Conservation (phyloP, 495 filamentous ascomycete species). For the Trichoderma gamsii region DNA sequence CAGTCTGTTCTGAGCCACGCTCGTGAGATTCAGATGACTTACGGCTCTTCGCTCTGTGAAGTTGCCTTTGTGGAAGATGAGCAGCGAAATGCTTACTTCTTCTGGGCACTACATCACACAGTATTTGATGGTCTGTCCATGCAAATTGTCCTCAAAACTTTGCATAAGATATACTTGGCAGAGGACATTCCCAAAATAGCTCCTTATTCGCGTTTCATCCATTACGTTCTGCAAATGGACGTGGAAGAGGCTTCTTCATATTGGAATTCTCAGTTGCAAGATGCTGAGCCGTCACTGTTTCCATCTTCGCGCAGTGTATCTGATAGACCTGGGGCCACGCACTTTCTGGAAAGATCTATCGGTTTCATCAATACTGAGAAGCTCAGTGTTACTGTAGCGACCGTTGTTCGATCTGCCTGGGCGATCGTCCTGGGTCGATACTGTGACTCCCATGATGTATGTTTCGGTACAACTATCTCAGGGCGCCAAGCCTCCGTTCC, state of each 20-base stretch:
- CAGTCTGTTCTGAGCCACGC: background rate
- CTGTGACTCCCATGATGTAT: conserved; percentile 37
- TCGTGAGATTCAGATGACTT: background rate
- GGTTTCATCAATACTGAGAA: background rate
- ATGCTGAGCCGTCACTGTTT: background rate
- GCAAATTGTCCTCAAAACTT: background rate
- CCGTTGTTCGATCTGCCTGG: conserved; percentile 35
- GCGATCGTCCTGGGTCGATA: conserved; percentile 25
- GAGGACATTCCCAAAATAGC: background rate
- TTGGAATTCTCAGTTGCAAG: background rate
- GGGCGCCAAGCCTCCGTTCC: conserved; percentile 22
- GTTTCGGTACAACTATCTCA: conserved; percentile 43
- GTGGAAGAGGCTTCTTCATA: background rate
- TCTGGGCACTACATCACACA: conserved; percentile 38
- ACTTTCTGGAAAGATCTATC: background rate
- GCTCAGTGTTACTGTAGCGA: conserved; percentile 24
- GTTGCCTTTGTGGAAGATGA: conserved; percentile 22
- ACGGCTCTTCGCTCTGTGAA: conserved; percentile 21
- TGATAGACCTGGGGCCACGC: background rate
- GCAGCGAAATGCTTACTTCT: conserved; percentile 29
- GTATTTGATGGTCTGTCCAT: background rate
- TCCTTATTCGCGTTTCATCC: background rate
- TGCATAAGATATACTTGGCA: background rate
- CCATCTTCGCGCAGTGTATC: background rate
- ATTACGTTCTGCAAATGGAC: background rate